Percentiles rank a stretch among this genome's conserved stretches.
These are phyloP conservation scores for Scheffersomyces ergatensis DNA, from an alignment of 805 yeast genomes.

Conservation along the genomic window DNA sequence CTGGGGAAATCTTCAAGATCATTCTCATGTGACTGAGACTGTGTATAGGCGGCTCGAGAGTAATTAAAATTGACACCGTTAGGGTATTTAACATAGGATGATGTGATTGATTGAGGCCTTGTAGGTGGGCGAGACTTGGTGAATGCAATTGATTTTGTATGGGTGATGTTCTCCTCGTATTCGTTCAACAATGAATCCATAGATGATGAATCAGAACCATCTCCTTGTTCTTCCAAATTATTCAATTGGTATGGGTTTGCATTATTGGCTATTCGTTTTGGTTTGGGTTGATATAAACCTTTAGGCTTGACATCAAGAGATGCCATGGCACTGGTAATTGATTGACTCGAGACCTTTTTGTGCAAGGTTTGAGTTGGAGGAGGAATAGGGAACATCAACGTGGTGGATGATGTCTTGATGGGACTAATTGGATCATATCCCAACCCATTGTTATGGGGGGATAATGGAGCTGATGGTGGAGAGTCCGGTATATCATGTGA, in stretches of 20 bases:
- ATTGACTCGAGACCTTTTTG: constrained; percentile 16
- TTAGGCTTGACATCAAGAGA: constrained; percentile 17
- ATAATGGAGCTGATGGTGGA: constrained; percentile 43
- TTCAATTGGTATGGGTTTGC: background rate
- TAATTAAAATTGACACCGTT: no score
- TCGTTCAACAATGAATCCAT: constrained; percentile 44
- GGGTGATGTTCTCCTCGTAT: constrained; percentile 41
- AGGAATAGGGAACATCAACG: background rate
- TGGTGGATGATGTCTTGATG: background rate
- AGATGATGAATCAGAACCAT: constrained; percentile 22
- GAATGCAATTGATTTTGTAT: constrained; percentile 20
- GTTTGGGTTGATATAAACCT: constrained; percentile 11
- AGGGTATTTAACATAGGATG: background rate
- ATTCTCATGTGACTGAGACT: background rate
- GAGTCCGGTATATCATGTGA: constrained; percentile 35
- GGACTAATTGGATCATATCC: background rate
- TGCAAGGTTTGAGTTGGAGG: background rate
- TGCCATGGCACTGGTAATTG: constrained; percentile 29
- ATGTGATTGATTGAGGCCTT: constrained; percentile 11
- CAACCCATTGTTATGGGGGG: constrained; percentile 21
- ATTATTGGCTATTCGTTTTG: constrained; percentile 6
- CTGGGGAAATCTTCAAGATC: constrained; percentile 27
- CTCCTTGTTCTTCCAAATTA: constrained; percentile 4
- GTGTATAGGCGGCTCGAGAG: no score
- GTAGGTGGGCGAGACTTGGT: constrained; percentile 25